Evolutionary conservation across 2,329 filamentous ascomycete genomes (phyloP), one percentile per base, ranked within the genome.

Genomic region (Clonostachys rosea): DNA sequence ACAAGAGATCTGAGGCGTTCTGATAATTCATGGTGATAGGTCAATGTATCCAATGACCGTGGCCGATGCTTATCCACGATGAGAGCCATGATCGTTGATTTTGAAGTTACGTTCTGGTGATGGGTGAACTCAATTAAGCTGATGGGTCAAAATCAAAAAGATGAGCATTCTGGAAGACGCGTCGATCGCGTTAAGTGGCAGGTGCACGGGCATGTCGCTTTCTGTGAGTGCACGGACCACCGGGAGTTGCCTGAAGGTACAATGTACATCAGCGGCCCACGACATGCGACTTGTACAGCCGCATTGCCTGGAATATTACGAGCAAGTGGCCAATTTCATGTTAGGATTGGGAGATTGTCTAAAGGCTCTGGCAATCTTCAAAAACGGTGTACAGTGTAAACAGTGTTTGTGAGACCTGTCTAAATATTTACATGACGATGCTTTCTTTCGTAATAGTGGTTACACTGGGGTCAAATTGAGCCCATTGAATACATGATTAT

Each of bases 11-110:
- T 84, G 42, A 99, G 79, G 49, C 92, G 84, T 24, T 90, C 86
- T 11, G 94, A 96, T 41, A 99, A 81, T 52, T 95, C 90, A 47
- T 83, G 70, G 58, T 99, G 94, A 61, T 97, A 99, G 57, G 87
- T 89, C 50, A 96, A 78, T 48, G 78, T 71, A 51, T 92, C 87
- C 1, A 94, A 79, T 34, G 84, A 87, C 52, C 86, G 80, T 6
- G 89, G 89, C 24, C 83, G 75, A 59, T 87, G 83, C 57, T 87
- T 87, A 61, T 87, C 84, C 50, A 87, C 83, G 54, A 87, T 84
- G 52, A 88, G 78, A 43, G 83, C 81, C 81, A 86, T 86, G 35
- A 33, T 43, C 44, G 36, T 42, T 40, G 42, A 49, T 48, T 17
- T 33, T 40, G 37, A 42, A 34, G 43, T 49, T 47, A 47, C 43